Percentiles rank a stretch among this genome's conserved stretches.
These are phyloP conservation scores for Hyphopichia fennica DNA, from an alignment of 1,139 yeast species.

Conservation along the genomic window DNA sequence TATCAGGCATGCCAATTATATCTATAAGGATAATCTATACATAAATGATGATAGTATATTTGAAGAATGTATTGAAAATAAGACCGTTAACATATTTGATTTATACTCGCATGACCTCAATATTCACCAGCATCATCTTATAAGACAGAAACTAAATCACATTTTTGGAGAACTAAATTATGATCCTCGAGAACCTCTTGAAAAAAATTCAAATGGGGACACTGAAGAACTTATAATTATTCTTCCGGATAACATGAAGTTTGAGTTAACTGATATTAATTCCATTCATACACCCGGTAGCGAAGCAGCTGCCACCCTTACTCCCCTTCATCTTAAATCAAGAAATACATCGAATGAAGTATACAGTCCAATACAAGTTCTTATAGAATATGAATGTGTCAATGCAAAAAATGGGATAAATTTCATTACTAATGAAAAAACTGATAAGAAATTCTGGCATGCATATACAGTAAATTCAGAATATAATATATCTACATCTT, in stretches of 20 bases:
- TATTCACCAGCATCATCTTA: conserved; percentile 62
- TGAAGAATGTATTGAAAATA: conserved; percentile 19
- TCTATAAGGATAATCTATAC: conserved; percentile 39
- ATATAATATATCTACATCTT: conserved; percentile 77
- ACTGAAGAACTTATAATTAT: conserved; percentile 72
- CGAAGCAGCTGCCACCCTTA: conserved; percentile 35
- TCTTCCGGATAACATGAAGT: conserved; percentile 69
- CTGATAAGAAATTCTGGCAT: conserved; percentile 60
- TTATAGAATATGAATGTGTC: conserved; percentile 62
- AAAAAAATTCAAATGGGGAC: conserved; percentile 33
- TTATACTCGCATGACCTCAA: conserved; percentile 43
- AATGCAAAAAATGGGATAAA: conserved; percentile 76
- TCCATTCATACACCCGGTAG: conserved; percentile 44
- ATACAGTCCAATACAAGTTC: conserved; percentile 72
- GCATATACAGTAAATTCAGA: conserved; percentile 84
- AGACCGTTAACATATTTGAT: conserved; percentile 38
- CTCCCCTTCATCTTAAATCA: conserved; percentile 41
- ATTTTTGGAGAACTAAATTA: conserved; percentile 54
- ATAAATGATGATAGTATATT: conserved; percentile 35
- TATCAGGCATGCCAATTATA: conserved; percentile 30
- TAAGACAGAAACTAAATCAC: conserved; percentile 62
- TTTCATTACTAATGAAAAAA: conserved; percentile 56
- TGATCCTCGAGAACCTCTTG: conserved; percentile 25
- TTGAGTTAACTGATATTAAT: conserved; percentile 58
- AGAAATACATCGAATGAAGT: conserved; percentile 35